Base-by-base conservation (phyloP, 768 basidiomycete genomes). In the Xerocomus spinulosus region DNA sequence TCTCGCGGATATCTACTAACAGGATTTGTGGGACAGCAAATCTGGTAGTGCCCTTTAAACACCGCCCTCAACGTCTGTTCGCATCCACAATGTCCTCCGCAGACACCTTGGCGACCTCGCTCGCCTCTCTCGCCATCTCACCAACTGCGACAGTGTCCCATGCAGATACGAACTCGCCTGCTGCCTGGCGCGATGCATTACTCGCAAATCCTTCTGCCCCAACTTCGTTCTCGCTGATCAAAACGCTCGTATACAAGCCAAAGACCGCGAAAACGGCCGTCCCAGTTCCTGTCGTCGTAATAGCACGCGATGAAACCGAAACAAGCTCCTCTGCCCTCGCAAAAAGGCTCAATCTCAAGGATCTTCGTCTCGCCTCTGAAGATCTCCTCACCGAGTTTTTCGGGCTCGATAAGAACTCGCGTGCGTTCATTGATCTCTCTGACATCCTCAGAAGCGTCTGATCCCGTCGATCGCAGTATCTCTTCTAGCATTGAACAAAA, bases 191-290 rank as follows among this genome's bases (percentile, higher is more conserved):
- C 54, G 83, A 83, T 36, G 80, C 83, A 36, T 69, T 96, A 57
- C 72, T 76, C 51, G 73, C 77, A 7, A 66, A 69, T 42, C 55
- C 75, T 32, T 69, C 75, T 12, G 70, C 76, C 20, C 83, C 85
- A 2, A 70, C 69, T 39, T 72, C 73, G 14, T 88, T 85, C 60
- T 80, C 87, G 64, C 75, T 90, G 57, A 77, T 87, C 64, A 93
- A 92, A 68, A 88, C 87, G 40, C 83, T 94, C 56, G 85, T 95
- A 47, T 95, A 91, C 83, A 97, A 97, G 65, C 93, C 93, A 26
- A 94, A 94, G 70, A 92, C 92, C 3, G 86, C 92, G n/a, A 96
- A 96, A 67, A 78, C 81, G 0, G 89, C 87, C 7, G 80, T 78
- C 25, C 82, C 91, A 2, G 77, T 91, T 44, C 93, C 92, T 8